Conservation (phyloP, 768 basidiomycete genomes). For the Tephrocybe sp. region DNA sequence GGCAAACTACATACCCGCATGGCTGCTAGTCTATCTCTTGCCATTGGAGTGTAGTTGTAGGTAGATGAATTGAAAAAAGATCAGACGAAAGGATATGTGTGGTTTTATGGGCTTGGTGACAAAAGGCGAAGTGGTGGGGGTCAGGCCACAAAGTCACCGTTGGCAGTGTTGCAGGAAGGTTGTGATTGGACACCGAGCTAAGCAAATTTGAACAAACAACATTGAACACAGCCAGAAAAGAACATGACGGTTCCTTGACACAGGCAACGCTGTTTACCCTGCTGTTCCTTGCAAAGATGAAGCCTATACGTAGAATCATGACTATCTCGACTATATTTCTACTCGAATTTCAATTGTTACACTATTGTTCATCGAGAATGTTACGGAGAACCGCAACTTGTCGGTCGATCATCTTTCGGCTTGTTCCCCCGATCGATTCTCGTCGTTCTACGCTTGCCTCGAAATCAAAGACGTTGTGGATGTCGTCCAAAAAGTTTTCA, state of each 20-base stretch:
- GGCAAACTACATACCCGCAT: slow-evolving; percentile 59
- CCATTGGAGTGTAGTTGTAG: slow-evolving; percentile 47
- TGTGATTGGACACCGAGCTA: slow-evolving; percentile 13
- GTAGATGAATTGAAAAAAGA: slow-evolving; percentile 17
- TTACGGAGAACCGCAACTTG: slow-evolving; percentile 78
- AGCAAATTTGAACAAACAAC: slow-evolving; percentile 20
- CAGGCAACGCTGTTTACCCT: too few species aligned
- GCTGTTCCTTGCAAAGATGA: too few species aligned
- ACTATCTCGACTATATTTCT: too few species aligned
- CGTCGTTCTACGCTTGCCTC: slow-evolving; percentile 93
- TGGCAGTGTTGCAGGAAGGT: slow-evolving; percentile 12
- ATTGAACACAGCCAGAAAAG: too few species aligned
- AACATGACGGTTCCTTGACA: too few species aligned
- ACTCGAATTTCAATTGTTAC: background rate
- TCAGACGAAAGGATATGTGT: slow-evolving; percentile 13
- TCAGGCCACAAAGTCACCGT: slow-evolving; percentile 17
- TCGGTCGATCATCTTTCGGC: slow-evolving; percentile 75
- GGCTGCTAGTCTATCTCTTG: slow-evolving; percentile 88
- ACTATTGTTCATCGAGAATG: slow-evolving; percentile 37
- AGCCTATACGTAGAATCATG: too few species aligned
- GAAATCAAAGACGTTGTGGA: slow-evolving; percentile 87
- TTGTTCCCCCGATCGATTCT: slow-evolving; percentile 90
- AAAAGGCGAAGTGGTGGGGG: slow-evolving; percentile 14
- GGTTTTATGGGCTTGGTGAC: slow-evolving; percentile 11
- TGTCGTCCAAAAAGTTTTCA: slow-evolving; percentile 77